Conservation (phyloP, 169 alveolate species). For the Plasmodium relictum region DNA sequence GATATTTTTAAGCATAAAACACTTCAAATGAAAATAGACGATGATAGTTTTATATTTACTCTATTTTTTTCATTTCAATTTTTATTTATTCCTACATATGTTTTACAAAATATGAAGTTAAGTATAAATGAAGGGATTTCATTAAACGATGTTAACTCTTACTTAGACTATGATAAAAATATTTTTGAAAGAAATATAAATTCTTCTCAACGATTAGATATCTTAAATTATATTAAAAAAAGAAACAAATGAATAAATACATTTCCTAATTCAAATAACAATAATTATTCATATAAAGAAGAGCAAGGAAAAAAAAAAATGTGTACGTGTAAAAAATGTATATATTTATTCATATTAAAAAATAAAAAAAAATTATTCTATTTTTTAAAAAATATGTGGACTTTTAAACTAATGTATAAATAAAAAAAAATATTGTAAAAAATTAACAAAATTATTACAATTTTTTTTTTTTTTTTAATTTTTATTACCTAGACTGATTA, state of each 20-base stretch:
- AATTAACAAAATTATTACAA: background rate
- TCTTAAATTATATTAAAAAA: constrained; percentile 33
- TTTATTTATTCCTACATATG: constrained; percentile 44
- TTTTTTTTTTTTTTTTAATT: constrained; percentile 44
- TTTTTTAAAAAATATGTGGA: too few relatives aligned
- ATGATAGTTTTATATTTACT: constrained; percentile 54
- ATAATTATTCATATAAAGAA: too few relatives aligned
- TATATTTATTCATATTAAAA: too few relatives aligned
- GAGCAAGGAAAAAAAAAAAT: too few relatives aligned
- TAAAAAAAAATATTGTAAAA: constrained; percentile 45
- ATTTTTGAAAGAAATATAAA: constrained; percentile 40
- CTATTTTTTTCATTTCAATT: constrained; percentile 68
- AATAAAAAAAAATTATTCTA: too few relatives aligned
- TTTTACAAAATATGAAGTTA: constrained; percentile 32
- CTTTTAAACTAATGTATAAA: constrained; percentile 22
- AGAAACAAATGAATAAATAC: background rate
- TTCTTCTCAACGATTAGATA: constrained; percentile 19
- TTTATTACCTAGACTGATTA: constrained; percentile 77
- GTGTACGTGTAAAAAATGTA: too few relatives aligned
- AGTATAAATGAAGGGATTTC: constrained; percentile 50
- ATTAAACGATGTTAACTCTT: constrained; percentile 27
- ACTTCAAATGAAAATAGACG: constrained; percentile 12
- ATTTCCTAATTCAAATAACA: too few relatives aligned
- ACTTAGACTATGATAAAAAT: constrained; percentile 34
- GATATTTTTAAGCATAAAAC: constrained; percentile 23